Percentiles rank a stretch among this genome's conserved stretches.
These are phyloP conservation scores for Penicillium fimorum DNA, from an alignment of 495 filamentous ascomycete species.

Conservation along the genomic window DNA sequence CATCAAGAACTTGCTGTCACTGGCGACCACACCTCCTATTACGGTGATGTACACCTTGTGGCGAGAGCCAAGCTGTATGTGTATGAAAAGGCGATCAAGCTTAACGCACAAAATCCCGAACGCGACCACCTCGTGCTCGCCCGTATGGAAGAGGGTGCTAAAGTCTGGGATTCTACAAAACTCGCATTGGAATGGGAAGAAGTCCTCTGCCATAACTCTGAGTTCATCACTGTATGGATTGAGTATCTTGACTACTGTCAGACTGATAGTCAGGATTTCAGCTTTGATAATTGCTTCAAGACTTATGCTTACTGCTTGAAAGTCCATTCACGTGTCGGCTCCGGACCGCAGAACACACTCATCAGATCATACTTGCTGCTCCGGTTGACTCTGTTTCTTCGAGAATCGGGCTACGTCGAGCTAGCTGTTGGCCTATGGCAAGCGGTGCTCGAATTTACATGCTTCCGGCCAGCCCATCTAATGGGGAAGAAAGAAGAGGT, in stretches of 20 bases:
- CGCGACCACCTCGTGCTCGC: conserved; percentile 60
- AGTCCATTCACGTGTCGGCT: conserved; percentile 38
- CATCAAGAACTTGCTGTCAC: conserved; percentile 67
- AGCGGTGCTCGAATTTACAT: conserved; percentile 70
- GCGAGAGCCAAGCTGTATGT: conserved; percentile 78
- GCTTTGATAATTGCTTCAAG: conserved; percentile 60
- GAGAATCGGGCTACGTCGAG: conserved; percentile 80
- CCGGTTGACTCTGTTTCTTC: conserved; percentile 67
- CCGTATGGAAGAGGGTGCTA: conserved; percentile 67
- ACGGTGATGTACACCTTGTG: conserved; percentile 62
- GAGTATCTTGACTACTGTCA: conserved; percentile 75
- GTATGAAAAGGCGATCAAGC: conserved; percentile 73
- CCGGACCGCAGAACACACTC: conserved; percentile 28
- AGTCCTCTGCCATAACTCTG: conserved; percentile 54
- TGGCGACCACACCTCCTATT: conserved; percentile 45
- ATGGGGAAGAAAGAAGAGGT: conserved; percentile 13
- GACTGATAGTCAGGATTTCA: conserved; percentile 63
- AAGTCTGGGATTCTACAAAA: conserved; percentile 67
- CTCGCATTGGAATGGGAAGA: conserved; percentile 64
- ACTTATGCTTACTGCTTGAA: conserved; percentile 57
- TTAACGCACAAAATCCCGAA: conserved; percentile 41
- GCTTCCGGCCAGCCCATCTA: conserved; percentile 49
- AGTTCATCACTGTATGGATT: conserved; percentile 65
- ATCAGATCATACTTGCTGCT: conserved; percentile 73
- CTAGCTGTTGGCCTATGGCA: conserved; percentile 81